Conservation (phyloP, 139 green algal species). For the Auxenochlorella pyrenoidosa region DNA sequence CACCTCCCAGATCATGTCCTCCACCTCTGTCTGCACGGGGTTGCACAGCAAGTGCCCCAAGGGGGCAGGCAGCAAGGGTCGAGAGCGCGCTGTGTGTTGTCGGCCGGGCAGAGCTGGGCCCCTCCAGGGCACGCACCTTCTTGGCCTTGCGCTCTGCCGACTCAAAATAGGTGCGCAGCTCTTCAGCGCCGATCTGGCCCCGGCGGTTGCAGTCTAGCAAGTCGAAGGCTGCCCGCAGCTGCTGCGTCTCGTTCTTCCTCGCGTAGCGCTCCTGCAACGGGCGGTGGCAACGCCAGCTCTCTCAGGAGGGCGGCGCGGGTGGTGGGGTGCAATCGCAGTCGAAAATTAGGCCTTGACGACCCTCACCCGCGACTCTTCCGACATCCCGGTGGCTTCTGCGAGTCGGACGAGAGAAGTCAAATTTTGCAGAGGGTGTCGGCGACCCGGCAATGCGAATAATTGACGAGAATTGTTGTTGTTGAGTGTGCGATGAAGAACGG, state of each 20-base stretch:
- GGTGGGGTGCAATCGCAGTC: neutral
- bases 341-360: neutral
- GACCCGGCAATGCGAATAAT: neutral
- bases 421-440: neutral
- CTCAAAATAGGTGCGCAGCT: slow-evolving; percentile 80
- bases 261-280: slow-evolving; percentile 80
- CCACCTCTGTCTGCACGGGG: slow-evolving; percentile 74
- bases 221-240: slow-evolving; percentile 83
- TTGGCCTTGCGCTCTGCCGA: slow-evolving; percentile 79
- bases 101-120: too few species aligned
- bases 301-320: neutral
- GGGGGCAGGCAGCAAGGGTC: too few species aligned
- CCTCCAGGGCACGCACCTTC: slow-evolving; percentile 32
- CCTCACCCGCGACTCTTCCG: slow-evolving; percentile 3
- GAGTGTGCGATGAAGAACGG: too few species aligned
- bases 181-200: slow-evolving; percentile 84
- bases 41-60: too few species aligned
- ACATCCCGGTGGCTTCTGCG: neutral
- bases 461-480: neutral
- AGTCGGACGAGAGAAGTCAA: neutral
- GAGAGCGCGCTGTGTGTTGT: too few species aligned
- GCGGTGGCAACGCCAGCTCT: neutral
- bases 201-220: slow-evolving; percentile 86
- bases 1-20: slow-evolving; percentile 99
- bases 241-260: slow-evolving; percentile 85